Conservation (phyloP, 768 basidiomycete genomes). For the Psilocybe tampanensis region DNA sequence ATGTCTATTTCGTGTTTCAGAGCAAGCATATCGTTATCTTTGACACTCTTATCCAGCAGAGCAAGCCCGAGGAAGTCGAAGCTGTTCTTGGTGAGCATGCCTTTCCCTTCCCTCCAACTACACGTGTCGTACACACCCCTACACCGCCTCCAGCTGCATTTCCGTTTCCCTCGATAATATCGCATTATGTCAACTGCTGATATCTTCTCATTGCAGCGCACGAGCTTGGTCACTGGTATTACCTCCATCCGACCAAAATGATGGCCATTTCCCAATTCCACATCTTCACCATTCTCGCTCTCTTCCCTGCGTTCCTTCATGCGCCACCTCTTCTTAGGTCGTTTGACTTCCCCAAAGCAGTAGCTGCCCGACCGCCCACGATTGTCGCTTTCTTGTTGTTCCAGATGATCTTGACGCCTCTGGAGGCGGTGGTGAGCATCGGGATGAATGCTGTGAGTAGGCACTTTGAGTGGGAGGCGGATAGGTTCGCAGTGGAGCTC, state of each 20-base stretch:
- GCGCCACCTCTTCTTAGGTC: constrained; percentile 77
- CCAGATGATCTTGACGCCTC: constrained; percentile 85
- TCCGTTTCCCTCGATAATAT: neutral
- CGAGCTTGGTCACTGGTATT: constrained; percentile 97
- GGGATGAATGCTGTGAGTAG: constrained; percentile 83
- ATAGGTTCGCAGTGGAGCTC: constrained; percentile 81
- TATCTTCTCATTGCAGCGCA: constrained; percentile 55
- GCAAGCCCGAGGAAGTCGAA: constrained; percentile 89
- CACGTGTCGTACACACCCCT: neutral
- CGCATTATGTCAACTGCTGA: constrained; percentile 7
- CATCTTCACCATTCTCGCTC: constrained; percentile 81
- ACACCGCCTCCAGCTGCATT: neutral
- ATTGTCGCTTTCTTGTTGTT: constrained; percentile 87
- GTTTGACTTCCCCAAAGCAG: constrained; percentile 74
- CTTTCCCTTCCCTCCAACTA: neutral
- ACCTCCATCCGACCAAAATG: constrained; percentile 88
- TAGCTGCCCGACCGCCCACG: constrained; percentile 72
- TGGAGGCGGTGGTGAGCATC: constrained; percentile 74
- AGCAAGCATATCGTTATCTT: constrained; percentile 97
- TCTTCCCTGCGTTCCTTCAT: constrained; percentile 89
- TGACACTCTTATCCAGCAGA: constrained; percentile 94
- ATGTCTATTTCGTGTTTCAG: constrained; percentile 33
- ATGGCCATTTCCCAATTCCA: constrained; percentile 86
- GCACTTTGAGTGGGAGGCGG: constrained; percentile 92
- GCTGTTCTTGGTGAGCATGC: constrained; percentile 75